These are phyloP conservation scores for Grosmannia clavigera DNA, from an alignment of 2,329 filamentous ascomycete genomes.

Conservation along the genomic window DNA sequence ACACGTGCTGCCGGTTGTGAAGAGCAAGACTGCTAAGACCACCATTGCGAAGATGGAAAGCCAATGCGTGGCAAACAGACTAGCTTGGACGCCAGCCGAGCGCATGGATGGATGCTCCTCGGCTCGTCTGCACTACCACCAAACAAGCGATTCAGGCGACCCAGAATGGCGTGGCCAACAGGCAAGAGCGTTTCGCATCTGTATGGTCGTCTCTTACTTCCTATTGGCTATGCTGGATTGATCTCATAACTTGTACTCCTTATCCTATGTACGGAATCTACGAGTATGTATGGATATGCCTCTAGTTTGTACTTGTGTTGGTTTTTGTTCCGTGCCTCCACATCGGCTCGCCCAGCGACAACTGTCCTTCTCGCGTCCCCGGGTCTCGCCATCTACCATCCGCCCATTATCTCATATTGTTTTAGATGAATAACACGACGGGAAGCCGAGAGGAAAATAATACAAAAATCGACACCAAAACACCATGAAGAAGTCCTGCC, in stretches of 20 bases:
- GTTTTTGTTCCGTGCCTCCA: neutral
- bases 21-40: too few relatives aligned
- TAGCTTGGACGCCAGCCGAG: too few relatives aligned
- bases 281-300: constrained; percentile 1
- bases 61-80: too few relatives aligned
- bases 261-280: neutral
- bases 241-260: neutral
- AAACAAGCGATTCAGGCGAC: too few relatives aligned
- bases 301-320: neutral
- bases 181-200: neutral
- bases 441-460: neutral
- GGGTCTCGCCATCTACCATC: neutral
- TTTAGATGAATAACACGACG: neutral
- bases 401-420: neutral
- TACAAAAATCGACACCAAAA: neutral
- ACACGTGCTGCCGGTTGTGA: too few relatives aligned
- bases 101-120: too few relatives aligned
- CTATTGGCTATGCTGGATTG: neutral
- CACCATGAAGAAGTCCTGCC: neutral
- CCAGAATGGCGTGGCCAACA: too few relatives aligned
- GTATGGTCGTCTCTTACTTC: neutral
- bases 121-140: too few relatives aligned
- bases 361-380: neutral
- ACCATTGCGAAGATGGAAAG: too few relatives aligned
- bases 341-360: neutral